These are phyloP conservation scores for Pseudonitzschia pungens DNA, from an alignment of 108 stramenopile genomes.

Conservation along the genomic window DNA sequence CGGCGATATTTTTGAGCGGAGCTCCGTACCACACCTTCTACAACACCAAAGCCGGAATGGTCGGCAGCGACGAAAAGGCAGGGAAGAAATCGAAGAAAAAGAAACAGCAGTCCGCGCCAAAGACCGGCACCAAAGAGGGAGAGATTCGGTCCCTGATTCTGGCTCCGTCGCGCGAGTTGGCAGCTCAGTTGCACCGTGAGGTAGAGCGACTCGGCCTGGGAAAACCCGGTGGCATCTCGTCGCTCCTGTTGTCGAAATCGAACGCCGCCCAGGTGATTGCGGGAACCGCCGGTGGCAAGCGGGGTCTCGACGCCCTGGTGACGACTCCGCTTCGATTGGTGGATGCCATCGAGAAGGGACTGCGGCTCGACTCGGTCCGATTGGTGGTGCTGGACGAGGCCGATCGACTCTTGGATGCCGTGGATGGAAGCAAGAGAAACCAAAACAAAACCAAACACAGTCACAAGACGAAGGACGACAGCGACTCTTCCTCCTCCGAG, in stretches of 20 bases:
- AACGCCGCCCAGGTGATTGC: conserved; percentile 67
- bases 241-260: conserved; percentile 75
- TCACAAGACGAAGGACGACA: not conserved
- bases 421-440: conserved; percentile 48
- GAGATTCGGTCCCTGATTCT: conserved; percentile 79
- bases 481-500: conserved; percentile 11
- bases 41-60: conserved; percentile 2
- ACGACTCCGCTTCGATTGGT: conserved; percentile 77
- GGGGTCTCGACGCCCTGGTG: conserved; percentile 76
- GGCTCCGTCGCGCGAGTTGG: conserved; percentile 94
- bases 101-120: not conserved
- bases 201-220: conserved; percentile 82
- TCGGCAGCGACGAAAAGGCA: conserved; percentile 15
- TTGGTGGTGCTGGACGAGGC: conserved; percentile 96
- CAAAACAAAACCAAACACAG: conserved; percentile 1
- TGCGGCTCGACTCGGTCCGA: conserved; percentile 65
- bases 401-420: conserved; percentile 90
- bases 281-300: conserved; percentile 69
- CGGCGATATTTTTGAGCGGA: conserved; percentile 77
- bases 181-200: conserved; percentile 93
- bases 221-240: conserved; percentile 79
- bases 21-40: conserved; percentile 64
- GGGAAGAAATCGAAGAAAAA: conserved; percentile 33
- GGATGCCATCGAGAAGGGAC: conserved; percentile 69
- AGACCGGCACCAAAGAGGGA: conserved; percentile 33